Evolutionary conservation across 202 grass and related monocot genomes (phyloP).

Genomic region (Setaria italica): DNA sequence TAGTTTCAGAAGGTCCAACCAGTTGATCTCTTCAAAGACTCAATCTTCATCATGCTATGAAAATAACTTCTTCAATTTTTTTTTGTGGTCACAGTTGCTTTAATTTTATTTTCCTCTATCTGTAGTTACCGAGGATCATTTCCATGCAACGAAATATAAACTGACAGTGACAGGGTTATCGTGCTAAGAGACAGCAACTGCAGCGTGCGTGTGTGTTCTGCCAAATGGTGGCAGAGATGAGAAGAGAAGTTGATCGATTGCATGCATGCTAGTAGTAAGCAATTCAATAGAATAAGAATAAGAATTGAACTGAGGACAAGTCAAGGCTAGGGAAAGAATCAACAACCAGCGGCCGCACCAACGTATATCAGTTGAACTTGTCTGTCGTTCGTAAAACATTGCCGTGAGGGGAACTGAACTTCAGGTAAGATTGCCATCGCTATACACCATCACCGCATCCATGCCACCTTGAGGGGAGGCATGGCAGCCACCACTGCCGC

Average conservation of each 20-base stretch:
- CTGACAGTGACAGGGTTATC: too few species aligned
- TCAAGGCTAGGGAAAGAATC: neutral
- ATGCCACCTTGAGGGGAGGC: slow-evolving; percentile 9
- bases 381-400: neutral
- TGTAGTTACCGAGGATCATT: neutral
- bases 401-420: neutral
- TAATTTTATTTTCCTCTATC: neutral
- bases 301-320: neutral
- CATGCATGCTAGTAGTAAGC: neutral
- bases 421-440: neutral
- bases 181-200: neutral
- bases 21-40: slow-evolving; percentile 45
- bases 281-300: neutral
- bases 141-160: neutral
- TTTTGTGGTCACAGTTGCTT: neutral
- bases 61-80: slow-evolving; percentile 37
- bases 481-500: neutral
- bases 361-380: neutral
- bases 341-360: neutral
- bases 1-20: slow-evolving; percentile 58
- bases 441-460: neutral
- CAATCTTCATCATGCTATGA: slow-evolving; percentile 33
- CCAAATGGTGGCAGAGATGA: neutral
- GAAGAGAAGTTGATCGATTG: neutral
- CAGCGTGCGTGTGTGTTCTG: neutral